These are phyloP conservation scores for Selaginella moellendorffii DNA, from an alignment of 75 land plant genomes.

Conservation along the genomic window DNA sequence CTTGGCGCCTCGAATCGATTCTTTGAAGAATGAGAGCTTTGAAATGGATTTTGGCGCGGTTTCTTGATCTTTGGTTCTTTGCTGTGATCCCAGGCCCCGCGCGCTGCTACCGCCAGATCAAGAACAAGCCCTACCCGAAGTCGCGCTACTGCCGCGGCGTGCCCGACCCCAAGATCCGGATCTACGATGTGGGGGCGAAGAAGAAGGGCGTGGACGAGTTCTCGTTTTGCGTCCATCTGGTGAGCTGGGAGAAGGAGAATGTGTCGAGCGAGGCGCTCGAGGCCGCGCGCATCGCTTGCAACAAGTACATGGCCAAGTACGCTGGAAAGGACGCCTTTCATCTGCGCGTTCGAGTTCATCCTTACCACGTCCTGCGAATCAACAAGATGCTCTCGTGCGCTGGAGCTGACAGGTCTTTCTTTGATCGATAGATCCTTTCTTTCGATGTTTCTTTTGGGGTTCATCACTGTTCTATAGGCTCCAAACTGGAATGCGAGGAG, in stretches of 20 bases:
- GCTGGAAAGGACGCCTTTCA: no score
- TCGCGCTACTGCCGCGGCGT: constrained; percentile 58
- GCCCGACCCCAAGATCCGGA: constrained; percentile 52
- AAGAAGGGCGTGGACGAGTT: constrained; percentile 59
- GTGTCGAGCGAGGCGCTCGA: constrained; percentile 61
- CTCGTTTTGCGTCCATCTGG: constrained; percentile 52
- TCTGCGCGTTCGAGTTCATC: constrained; percentile 50
- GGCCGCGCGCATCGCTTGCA: constrained; percentile 61
- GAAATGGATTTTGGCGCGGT: background rate
- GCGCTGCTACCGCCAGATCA: constrained; percentile 51
- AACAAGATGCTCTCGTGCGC: constrained; percentile 73
- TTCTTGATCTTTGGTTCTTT: background rate
- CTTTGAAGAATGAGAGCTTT: background rate
- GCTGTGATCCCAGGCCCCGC: constrained; percentile 41
- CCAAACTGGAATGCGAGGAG: constrained; percentile 63
- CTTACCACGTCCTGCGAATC: constrained; percentile 59
- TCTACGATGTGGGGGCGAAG: constrained; percentile 62
- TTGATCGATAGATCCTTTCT: background rate
- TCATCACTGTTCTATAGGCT: constrained; percentile 18
- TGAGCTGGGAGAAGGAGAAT: constrained; percentile 63
- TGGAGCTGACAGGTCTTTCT: constrained; percentile 52
- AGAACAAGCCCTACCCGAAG: constrained; percentile 62
- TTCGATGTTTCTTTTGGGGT: background rate
- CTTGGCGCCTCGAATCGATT: background rate
- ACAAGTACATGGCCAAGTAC: constrained; percentile 55